These are phyloP conservation scores for Peterozyma toletana DNA, from an alignment of 805 yeast genomes.

Conservation along the genomic window DNA sequence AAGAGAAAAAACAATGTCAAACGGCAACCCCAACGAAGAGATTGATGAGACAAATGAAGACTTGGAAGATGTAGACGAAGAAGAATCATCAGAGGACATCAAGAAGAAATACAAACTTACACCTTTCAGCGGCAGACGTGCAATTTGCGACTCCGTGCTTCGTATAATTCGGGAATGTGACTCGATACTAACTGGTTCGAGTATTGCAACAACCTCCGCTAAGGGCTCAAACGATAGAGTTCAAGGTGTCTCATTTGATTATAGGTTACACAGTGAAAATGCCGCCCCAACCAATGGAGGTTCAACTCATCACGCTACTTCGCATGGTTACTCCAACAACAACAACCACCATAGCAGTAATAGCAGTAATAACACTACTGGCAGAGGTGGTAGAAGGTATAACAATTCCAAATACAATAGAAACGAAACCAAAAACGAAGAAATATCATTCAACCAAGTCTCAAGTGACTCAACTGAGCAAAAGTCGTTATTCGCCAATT, in stretches of 20 bases:
- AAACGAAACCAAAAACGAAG: neutral
- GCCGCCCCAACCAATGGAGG: neutral
- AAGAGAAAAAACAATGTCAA: conserved; percentile 6
- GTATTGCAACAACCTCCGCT: conserved; percentile 24
- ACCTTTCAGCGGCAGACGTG: conserved; percentile 35
- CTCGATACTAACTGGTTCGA: conserved; percentile 28
- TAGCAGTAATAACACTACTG: conserved; percentile 2
- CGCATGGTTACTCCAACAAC: conserved; percentile 5
- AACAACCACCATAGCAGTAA: conserved; percentile 1
- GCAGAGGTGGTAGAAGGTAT: conserved; percentile 3
- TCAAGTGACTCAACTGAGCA: conserved; percentile 1
- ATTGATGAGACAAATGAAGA: conserved; percentile 14
- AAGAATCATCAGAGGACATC: conserved; percentile 2
- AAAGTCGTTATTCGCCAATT: conserved; percentile 12
- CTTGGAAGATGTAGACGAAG: conserved; percentile 13
- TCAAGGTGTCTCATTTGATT: conserved; percentile 37
- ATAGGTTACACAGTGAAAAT: conserved; percentile 35
- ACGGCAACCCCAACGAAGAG: conserved; percentile 10
- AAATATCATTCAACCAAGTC: neutral
- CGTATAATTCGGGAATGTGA: conserved; percentile 42
- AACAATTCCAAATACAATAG: conserved; percentile 8
- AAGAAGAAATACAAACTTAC: conserved; percentile 22
- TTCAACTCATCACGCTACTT: conserved; percentile 1
- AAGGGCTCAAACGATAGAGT: conserved; percentile 32
- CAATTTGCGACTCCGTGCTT: conserved; percentile 38